phyloP scores from a whole-genome alignment of 192 early-diverging fungal species.

The Podila epigama region DNA sequence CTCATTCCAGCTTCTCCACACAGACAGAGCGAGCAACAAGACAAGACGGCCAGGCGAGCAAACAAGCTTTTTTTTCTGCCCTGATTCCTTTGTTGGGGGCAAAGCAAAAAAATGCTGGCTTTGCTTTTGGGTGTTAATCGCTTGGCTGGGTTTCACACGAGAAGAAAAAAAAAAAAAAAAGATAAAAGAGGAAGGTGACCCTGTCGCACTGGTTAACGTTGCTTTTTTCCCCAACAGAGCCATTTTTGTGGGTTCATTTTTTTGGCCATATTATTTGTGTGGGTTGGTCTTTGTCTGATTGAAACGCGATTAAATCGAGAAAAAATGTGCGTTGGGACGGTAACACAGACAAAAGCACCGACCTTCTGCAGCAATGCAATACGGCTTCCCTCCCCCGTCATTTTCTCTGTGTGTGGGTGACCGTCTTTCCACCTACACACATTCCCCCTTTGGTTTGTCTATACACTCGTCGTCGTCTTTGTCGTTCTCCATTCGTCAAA shows the following conservation, averaged over 20 bases:
- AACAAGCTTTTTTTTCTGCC: no score
- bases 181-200: neutral
- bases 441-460: neutral
- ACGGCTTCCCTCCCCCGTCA: no score
- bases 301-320: no score
- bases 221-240: neutral
- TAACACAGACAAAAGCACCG: no score
- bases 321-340: no score
- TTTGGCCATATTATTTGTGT: no score
- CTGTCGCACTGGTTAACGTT: neutral
- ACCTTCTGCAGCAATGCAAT: no score
- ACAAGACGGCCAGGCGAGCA: neutral
- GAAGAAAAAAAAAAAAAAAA: slow-evolving; percentile 14
- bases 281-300: no score
- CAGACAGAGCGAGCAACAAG: neutral
- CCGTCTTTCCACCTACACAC: neutral
- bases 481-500: neutral
- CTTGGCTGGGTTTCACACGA: slow-evolving; percentile 26
- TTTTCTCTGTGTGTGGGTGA: no score
- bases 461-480: neutral
- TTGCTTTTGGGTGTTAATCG: neutral
- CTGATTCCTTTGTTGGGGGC: slow-evolving; percentile 29
- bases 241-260: neutral
- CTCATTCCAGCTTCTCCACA: neutral
- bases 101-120: neutral